phyloP scores from a whole-genome alignment of 805 yeast species.

The Tetrapisispora nanseiensis region DNA sequence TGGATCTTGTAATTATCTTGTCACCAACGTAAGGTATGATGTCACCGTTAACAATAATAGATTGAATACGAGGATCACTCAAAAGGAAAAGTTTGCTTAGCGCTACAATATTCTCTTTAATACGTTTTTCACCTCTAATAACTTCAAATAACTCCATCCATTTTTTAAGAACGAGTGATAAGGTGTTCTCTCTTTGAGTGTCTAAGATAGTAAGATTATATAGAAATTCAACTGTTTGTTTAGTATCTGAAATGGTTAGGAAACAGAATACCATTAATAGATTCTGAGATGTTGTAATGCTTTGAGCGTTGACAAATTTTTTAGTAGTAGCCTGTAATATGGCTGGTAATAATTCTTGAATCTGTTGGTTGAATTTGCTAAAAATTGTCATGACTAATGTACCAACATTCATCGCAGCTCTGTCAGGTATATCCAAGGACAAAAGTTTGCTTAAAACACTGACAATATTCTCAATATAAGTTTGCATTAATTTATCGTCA shows the following conservation, averaged over 20 bases:
- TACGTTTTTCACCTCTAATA: conserved; percentile 67
- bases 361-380: conserved; percentile 37
- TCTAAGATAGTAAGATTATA: conserved; percentile 29
- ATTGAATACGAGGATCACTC: conserved; percentile 43
- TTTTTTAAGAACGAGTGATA: conserved; percentile 52
- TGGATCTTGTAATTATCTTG: conserved; percentile 76
- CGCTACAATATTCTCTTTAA: conserved; percentile 57
- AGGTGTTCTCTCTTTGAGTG: conserved; percentile 31
- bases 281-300: conserved; percentile 66
- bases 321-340: conserved; percentile 66
- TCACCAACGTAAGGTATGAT: conserved; percentile 48
- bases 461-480: conserved; percentile 27
- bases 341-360: conserved; percentile 34
- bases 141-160: conserved; percentile 82
- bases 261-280: conserved; percentile 67
- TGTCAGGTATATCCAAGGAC: conserved; percentile 61
- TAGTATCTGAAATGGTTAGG: conserved; percentile 52
- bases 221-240: conserved; percentile 55
- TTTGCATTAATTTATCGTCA: conserved; percentile 14
- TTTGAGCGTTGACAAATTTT: conserved; percentile 56
- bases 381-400: conserved; percentile 51
- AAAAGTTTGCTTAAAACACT: conserved; percentile 55
- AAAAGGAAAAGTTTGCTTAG: conserved; percentile 55
- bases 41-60: conserved; percentile 67
- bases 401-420: conserved; percentile 74